phyloP scores from a whole-genome alignment of 176 grass and related monocot genomes.

The Lolium perenne region DNA sequence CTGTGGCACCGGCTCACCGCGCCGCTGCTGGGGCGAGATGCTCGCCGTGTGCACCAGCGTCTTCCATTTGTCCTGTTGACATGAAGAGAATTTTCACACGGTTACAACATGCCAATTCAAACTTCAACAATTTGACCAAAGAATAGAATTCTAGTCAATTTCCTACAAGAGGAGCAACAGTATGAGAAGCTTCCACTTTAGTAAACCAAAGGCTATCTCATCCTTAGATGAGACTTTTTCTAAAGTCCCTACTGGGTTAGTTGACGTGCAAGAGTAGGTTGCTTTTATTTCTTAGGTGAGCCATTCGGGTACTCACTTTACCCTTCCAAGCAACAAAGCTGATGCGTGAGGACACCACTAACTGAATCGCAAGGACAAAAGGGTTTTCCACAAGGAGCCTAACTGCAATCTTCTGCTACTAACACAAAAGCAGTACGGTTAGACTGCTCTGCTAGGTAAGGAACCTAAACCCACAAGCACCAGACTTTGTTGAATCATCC shows the following conservation, averaged over 20 bases:
- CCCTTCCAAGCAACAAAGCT: slow-evolving; percentile 53
- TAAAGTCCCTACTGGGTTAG: slow-evolving; percentile 46
- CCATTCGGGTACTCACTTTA: slow-evolving; percentile 49
- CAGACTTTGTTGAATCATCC: slow-evolving; percentile 43
- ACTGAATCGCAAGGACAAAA: slow-evolving; percentile 48
- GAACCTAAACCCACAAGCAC: slow-evolving; percentile 49
- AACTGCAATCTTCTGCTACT: slow-evolving; percentile 26
- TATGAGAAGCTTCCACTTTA: slow-evolving; percentile 53
- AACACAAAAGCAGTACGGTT: slow-evolving; percentile 43
- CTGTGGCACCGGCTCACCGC: slow-evolving; percentile 94
- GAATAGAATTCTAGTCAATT: slow-evolving; percentile 37
- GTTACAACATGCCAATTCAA: slow-evolving; percentile 57
- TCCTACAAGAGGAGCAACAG: slow-evolving; percentile 31
- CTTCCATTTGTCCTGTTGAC: slow-evolving; percentile 98
- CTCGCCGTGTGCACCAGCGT: slow-evolving; percentile 96
- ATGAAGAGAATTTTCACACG: slow-evolving; percentile 56
- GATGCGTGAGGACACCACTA: slow-evolving; percentile 54
- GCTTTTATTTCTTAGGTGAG: slow-evolving; percentile 57
- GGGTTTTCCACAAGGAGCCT: slow-evolving; percentile 29
- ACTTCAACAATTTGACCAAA: slow-evolving; percentile 58
- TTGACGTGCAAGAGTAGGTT: slow-evolving; percentile 64
- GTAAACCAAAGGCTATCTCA: slow-evolving; percentile 56
- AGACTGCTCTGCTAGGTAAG: slow-evolving; percentile 31
- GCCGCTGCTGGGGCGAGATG: slow-evolving; percentile 93
- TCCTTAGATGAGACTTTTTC: slow-evolving; percentile 48